These are phyloP conservation scores for Septoria linicola DNA, from an alignment of 2,329 filamentous ascomycete genomes.

Conservation along the genomic window DNA sequence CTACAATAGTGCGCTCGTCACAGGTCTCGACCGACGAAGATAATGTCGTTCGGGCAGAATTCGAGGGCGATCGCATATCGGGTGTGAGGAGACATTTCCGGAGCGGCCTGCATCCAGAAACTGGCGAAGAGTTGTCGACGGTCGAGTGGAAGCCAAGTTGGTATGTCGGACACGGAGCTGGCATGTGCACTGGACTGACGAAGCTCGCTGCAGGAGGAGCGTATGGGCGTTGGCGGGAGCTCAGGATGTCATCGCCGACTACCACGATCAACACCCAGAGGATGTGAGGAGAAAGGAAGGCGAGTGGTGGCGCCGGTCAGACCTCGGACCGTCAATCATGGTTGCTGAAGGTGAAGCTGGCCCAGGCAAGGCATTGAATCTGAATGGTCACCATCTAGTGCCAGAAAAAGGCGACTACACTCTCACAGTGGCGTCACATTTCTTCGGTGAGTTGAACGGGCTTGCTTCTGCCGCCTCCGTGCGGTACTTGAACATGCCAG, in stretches of 20 bases:
- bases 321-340: not conserved
- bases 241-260: not conserved
- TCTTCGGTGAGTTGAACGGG: not conserved
- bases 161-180: not conserved
- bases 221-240: slow-evolving; percentile 3
- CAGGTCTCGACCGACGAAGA: not conserved
- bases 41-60: not conserved
- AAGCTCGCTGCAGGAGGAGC: not conserved
- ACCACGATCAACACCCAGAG: not conserved
- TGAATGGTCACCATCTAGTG: slow-evolving; percentile 1
- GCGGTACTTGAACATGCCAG: slow-evolving; percentile 8
- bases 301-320: slow-evolving; percentile 1
- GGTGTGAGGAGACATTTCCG: not conserved
- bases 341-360: not conserved
- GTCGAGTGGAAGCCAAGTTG: slow-evolving; percentile 5
- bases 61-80: not conserved
- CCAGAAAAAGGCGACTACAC: slow-evolving; percentile 8
- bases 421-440: not conserved
- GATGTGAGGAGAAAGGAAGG: slow-evolving; percentile 4
- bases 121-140: not conserved
- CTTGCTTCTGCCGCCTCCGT: not conserved
- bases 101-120: not conserved
- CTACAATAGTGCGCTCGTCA: not conserved
- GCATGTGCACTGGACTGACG: not conserved
- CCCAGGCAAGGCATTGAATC: not conserved